Conservation (phyloP, 768 basidiomycete species). For the Tubosaeta sp. region DNA sequence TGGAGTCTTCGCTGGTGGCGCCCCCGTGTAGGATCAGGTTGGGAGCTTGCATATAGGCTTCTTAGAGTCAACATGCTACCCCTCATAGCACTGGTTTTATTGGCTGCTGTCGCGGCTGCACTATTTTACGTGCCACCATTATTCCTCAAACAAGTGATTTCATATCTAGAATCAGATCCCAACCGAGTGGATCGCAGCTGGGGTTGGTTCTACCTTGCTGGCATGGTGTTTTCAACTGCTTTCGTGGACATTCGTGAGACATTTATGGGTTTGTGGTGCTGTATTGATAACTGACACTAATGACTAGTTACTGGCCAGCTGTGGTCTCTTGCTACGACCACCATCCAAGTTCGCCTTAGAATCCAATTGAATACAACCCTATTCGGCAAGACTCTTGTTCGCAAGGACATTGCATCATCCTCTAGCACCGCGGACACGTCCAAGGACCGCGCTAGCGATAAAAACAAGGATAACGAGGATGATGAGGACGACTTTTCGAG, state of each 20-base stretch:
- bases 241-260: slow-evolving; percentile 40
- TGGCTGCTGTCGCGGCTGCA: slow-evolving; percentile 55
- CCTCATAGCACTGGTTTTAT: slow-evolving; percentile 39
- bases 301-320: slow-evolving; percentile 61
- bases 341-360: slow-evolving; percentile 63
- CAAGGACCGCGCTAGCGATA: slow-evolving; percentile 19
- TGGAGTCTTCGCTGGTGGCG: slow-evolving; percentile 55
- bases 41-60: slow-evolving; percentile 58
- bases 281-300: slow-evolving; percentile 4
- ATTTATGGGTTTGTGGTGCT: background rate
- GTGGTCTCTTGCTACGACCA: slow-evolving; percentile 66
- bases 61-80: slow-evolving; percentile 48
- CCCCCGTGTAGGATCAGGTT: slow-evolving; percentile 59
- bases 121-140: slow-evolving; percentile 64
- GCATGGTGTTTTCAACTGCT: slow-evolving; percentile 45
- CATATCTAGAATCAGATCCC: slow-evolving; percentile 63
- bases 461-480: slow-evolving; percentile 12
- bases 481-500: slow-evolving; percentile 58
- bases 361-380: slow-evolving; percentile 81
- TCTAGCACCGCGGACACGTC: slow-evolving; percentile 30
- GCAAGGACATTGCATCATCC: slow-evolving; percentile 81
- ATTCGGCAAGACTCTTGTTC: slow-evolving; percentile 80
- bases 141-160: slow-evolving; percentile 57
- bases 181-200: slow-evolving; percentile 52
- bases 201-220: slow-evolving; percentile 70